Evolutionary conservation across 805 yeast species (phyloP).

Genomic region (Priceomyces melissophilus): DNA sequence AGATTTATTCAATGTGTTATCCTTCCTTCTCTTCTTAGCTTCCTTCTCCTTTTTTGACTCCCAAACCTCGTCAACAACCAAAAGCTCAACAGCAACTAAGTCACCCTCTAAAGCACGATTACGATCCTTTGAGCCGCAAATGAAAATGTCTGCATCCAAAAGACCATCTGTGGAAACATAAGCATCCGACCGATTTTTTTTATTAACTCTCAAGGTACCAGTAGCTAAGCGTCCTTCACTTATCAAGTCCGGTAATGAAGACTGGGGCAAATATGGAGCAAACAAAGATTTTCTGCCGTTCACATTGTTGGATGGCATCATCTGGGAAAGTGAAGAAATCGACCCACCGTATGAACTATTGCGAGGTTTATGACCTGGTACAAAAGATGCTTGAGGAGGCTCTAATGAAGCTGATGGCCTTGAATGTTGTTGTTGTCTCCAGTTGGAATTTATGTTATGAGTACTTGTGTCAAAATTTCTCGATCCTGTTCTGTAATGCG

Average conservation of each 20-base stretch:
- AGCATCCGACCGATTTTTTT: constrained; percentile 95
- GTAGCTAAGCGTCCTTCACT: constrained; percentile 89
- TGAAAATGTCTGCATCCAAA: constrained; percentile 93
- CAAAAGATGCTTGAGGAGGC: constrained; percentile 44
- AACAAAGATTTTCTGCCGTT: constrained; percentile 73
- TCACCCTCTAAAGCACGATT: constrained; percentile 97
- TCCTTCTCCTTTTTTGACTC: constrained; percentile 93
- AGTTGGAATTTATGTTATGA: constrained; percentile 49
- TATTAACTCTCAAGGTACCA: constrained; percentile 90
- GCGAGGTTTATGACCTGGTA: constrained; percentile 78
- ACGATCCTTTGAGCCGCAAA: constrained; percentile 97
- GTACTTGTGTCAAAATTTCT: constrained; percentile 37
- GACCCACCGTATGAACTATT: constrained; percentile 62
- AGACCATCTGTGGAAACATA: constrained; percentile 97
- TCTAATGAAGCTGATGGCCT: constrained; percentile 29
- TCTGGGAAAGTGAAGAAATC: constrained; percentile 44
- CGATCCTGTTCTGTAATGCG: constrained; percentile 38
- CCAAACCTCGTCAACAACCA: constrained; percentile 98
- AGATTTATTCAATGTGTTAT: constrained; percentile 37
- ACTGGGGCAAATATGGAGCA: constrained; percentile 95
- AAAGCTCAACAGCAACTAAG: constrained; percentile 89
- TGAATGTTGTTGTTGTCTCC: constrained; percentile 56
- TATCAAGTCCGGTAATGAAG: constrained; percentile 83
- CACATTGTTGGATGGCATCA: constrained; percentile 34
- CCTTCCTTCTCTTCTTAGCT: constrained; percentile 91